Conservation (phyloP, 2,329 filamentous ascomycete genomes). For the Helicocarpus griseus region DNA sequence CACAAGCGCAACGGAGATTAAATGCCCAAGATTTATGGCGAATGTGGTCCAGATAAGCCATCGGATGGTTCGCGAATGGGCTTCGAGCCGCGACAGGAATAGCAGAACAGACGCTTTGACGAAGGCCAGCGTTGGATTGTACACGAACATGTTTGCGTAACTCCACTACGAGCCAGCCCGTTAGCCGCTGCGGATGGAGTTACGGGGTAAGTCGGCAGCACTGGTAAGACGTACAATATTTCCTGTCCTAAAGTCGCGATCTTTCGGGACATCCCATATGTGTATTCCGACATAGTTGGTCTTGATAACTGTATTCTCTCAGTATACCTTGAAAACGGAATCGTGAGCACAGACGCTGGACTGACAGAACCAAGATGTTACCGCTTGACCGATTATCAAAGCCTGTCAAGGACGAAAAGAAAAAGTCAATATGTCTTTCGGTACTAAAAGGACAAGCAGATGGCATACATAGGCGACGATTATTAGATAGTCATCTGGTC, state of each 20-base stretch:
- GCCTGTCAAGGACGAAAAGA: too few species aligned
- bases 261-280: slow-evolving; percentile 14
- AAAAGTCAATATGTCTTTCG: background rate
- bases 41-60: slow-evolving; percentile 16
- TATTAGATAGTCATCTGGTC: slow-evolving; percentile 7
- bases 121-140: slow-evolving; percentile 21
- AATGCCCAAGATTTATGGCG: slow-evolving; percentile 13
- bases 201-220: background rate
- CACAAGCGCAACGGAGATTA: slow-evolving; percentile 18
- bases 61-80: slow-evolving; percentile 15
- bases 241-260: slow-evolving; percentile 7
- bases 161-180: slow-evolving; percentile 14
- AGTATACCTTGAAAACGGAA: background rate
- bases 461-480: background rate
- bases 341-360: too few species aligned
- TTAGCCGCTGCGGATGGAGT: background rate
- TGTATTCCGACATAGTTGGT: slow-evolving; percentile 20
- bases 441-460: background rate
- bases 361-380: background rate
- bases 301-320: slow-evolving; percentile 15
- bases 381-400: background rate
- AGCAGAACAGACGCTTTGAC: slow-evolving; percentile 23
- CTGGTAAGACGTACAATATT: too few species aligned
- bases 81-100: slow-evolving; percentile 22
- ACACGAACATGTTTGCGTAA: slow-evolving; percentile 21